A percentile compares a stretch with the other conserved stretches of the same genome.
Evolutionary conservation across 495 filamentous ascomycete genomes (phyloP).

Genomic region (Durotheca rogersii): DNA sequence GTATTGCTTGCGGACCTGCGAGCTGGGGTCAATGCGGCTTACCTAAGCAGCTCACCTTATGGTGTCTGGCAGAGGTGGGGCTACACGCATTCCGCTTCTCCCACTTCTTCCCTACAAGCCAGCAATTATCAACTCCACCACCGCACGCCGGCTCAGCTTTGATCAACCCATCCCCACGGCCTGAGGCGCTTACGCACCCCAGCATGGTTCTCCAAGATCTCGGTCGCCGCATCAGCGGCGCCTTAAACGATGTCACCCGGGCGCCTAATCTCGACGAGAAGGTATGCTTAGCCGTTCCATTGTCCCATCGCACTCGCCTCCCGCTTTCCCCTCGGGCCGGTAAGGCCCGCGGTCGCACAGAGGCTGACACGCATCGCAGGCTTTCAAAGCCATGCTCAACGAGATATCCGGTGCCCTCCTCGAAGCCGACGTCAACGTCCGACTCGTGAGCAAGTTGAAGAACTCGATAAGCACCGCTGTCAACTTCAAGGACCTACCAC

Average conservation of each 20-base stretch:
- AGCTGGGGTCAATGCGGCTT: too few species aligned
- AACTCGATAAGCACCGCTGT: conserved; percentile 89
- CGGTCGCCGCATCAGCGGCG: conserved; percentile 95
- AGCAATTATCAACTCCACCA: not conserved
- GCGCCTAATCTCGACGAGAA: conserved; percentile 94
- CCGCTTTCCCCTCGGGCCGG: too few species aligned
- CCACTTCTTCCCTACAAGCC: too few species aligned
- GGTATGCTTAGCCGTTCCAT: conserved; percentile 51
- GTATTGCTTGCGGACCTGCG: too few species aligned
- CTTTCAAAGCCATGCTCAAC: conserved; percentile 97
- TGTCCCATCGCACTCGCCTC: too few species aligned
- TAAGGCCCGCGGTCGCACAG: too few species aligned
- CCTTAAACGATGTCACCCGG: conserved; percentile 89
- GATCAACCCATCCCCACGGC: conserved; percentile 8
- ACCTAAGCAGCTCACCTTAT: too few species aligned
- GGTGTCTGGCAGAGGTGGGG: too few species aligned
- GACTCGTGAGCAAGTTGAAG: conserved; percentile 86
- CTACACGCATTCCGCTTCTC: too few species aligned
- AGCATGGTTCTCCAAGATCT: conserved; percentile 98
- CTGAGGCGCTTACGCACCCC: conserved; percentile 17
- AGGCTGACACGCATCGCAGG: conserved; percentile 53
- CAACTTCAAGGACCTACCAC: conserved; percentile 87
- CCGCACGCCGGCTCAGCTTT: too few species aligned
- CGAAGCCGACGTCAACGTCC: conserved; percentile 94
- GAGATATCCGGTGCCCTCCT: conserved; percentile 92